Evolutionary conservation across 1,139 yeast genomes (phyloP).

Genomic region (Suhomyces taliae): DNA sequence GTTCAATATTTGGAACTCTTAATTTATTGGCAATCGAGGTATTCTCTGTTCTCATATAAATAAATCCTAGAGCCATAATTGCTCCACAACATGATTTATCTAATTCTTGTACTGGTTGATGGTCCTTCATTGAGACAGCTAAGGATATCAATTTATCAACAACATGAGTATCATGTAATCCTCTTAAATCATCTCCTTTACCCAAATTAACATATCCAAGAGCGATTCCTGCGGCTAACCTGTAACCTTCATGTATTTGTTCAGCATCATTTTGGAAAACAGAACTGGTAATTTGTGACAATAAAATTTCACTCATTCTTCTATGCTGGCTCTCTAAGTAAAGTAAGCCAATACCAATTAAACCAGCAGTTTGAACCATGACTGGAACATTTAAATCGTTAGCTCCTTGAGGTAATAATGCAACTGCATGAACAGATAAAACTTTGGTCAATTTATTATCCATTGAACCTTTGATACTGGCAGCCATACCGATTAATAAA

Average conservation of each 20-base stretch:
- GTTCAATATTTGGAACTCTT: conserved; percentile 61
- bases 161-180: conserved; percentile 67
- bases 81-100: conserved; percentile 86
- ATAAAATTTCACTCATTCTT: conserved; percentile 79
- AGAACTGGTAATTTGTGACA: conserved; percentile 63
- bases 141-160: conserved; percentile 63
- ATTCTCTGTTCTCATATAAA: conserved; percentile 70
- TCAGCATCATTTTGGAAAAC: conserved; percentile 58
- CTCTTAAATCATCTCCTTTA: conserved; percentile 63
- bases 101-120: conserved; percentile 60
- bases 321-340: conserved; percentile 79
- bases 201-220: conserved; percentile 87
- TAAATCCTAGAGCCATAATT: conserved; percentile 69
- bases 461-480: conserved; percentile 81
- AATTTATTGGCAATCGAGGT: conserved; percentile 60
- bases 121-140: conserved; percentile 66
- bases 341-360: conserved; percentile 84
- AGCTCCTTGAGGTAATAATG: conserved; percentile 87
- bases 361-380: conserved; percentile 87
- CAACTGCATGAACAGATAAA: conserved; percentile 89
- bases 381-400: conserved; percentile 83
- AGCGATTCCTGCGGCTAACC: conserved; percentile 86
- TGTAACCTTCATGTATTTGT: conserved; percentile 74
- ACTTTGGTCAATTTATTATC: conserved; percentile 88
- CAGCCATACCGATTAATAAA: conserved; percentile 86